These are phyloP conservation scores for Oryza nivara DNA, from an alignment of 176 grass and related monocot genomes.

Conservation along the genomic window DNA sequence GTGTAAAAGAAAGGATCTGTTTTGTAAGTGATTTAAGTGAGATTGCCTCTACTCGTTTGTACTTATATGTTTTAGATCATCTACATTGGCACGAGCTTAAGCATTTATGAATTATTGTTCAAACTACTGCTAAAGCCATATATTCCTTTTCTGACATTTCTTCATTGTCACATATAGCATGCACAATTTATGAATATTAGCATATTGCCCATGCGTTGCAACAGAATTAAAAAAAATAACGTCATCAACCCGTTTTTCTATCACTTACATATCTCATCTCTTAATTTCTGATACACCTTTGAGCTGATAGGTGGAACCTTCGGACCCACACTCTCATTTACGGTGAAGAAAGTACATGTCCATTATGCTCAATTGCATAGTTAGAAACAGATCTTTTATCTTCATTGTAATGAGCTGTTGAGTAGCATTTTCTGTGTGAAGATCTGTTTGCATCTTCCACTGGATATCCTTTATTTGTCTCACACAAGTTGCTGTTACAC, in stretches of 20 bases:
- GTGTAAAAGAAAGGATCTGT: conserved; percentile 61
- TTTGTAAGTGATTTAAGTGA: conserved; percentile 53
- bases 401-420: conserved; percentile 1
- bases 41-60: conserved; percentile 6
- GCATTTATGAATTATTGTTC: conserved; percentile 3
- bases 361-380: neutral
- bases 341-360: neutral
- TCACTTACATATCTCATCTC: too few relatives aligned
- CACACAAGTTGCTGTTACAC: conserved; percentile 9
- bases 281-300: too few relatives aligned
- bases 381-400: neutral
- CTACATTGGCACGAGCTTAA: neutral
- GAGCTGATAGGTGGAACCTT: too few relatives aligned
- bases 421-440: conserved; percentile 6
- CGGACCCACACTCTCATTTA: neutral
- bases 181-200: neutral
- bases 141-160: neutral
- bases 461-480: conserved; percentile 8
- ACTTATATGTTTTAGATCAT: conserved; percentile 35
- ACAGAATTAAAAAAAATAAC: too few relatives aligned
- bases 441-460: neutral
- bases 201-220: too few relatives aligned
- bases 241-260: too few relatives aligned
- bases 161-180: neutral
- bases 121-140: neutral